These are phyloP conservation scores for Leccinum angustisporum DNA, from an alignment of 1,284 basidiomycete species.

Conservation along the genomic window DNA sequence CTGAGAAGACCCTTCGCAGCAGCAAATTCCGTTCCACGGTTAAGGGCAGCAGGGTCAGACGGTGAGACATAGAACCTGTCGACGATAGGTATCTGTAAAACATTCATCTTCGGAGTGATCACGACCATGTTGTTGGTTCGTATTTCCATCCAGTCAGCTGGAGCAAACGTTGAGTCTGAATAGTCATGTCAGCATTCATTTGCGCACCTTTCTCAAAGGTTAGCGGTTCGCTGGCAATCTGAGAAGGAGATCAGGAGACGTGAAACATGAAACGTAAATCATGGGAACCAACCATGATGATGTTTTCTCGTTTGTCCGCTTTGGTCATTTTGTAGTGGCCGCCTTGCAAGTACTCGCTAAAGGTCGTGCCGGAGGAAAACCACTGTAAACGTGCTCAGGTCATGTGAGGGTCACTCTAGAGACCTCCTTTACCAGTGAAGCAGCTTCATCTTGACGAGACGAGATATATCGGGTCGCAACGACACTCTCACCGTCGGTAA, in stretches of 20 bases:
- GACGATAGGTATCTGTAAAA: slow-evolving; percentile 90
- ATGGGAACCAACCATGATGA: slow-evolving; percentile 68
- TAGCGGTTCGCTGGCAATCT: slow-evolving; percentile 88
- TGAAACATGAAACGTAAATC: not conserved
- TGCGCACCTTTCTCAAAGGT: slow-evolving; percentile 87
- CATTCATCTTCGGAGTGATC: slow-evolving; percentile 91
- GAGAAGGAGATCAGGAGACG: slow-evolving; percentile 10
- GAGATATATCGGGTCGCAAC: slow-evolving; percentile 95
- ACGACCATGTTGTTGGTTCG: slow-evolving; percentile 92
- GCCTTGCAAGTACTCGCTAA: slow-evolving; percentile 87
- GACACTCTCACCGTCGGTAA: slow-evolving; percentile 92
- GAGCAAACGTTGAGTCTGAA: not conserved
- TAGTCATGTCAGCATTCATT: not conserved
- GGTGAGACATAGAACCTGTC: slow-evolving; percentile 88
- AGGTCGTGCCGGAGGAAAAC: slow-evolving; percentile 93
- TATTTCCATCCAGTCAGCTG: slow-evolving; percentile 96
- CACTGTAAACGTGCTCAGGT: slow-evolving; percentile 50
- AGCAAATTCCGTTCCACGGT: slow-evolving; percentile 69
- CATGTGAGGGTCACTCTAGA: not conserved
- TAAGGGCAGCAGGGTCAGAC: slow-evolving; percentile 65
- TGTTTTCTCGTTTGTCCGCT: slow-evolving; percentile 92
- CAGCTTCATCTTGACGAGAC: slow-evolving; percentile 88
- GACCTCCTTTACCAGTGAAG: slow-evolving; percentile 65
- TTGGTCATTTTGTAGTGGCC: slow-evolving; percentile 96
- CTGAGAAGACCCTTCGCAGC: slow-evolving; percentile 72